Base-by-base conservation (phyloP, 2,329 filamentous ascomycete species). In the Microdochium nivale region DNA sequence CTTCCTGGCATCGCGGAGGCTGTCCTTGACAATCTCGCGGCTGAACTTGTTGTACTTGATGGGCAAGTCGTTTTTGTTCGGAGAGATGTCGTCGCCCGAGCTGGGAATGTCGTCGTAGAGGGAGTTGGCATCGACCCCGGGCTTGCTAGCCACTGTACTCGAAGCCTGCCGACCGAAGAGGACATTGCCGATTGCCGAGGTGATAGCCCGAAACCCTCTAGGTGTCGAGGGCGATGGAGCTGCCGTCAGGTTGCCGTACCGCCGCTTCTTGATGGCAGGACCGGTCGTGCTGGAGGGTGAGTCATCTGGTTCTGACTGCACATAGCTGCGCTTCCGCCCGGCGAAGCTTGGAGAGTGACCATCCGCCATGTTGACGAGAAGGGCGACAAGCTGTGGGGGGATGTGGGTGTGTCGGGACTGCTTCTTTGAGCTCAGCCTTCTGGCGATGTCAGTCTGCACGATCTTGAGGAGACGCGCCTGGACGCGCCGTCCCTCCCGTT, bases 321-420 rank as follows among this genome's bases (percentile, higher is more conserved):
- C 54, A 51, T 53, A 57, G 44, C 55, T 48, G 55, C 62, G 60
- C 49, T 63, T 64, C 49, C 58, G 59, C 50, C 60, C 58, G 49
- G 55, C 54, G 19, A 57, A 59, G 51, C 52, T 47, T 23, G 56
- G 53, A 14, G 57, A 58, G 27, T 53, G 55, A 32, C 51, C 51
- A n/a, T 59, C 53, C 35, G 60, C 51, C 59, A 61, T 63, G 11
- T 53, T 54, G 50, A 49, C 44, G 44, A 8, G 44, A 24, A 23
- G 23, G 21, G n/a, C n/a, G 10, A 7, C 3, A 16, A 14, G 23
- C 24, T 9, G 24, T 8, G 3, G 46, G 3, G 7, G 24, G 24
- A 19, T 24, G 35, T n/a, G 16, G 4, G 14, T 43, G 4, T 4
- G 16, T 43, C 8, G 30, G 13, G 3, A 8, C 46, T 16, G 9